Base-by-base conservation (phyloP, 164 flowering plant species). In the Cinnamomum chago region DNA sequence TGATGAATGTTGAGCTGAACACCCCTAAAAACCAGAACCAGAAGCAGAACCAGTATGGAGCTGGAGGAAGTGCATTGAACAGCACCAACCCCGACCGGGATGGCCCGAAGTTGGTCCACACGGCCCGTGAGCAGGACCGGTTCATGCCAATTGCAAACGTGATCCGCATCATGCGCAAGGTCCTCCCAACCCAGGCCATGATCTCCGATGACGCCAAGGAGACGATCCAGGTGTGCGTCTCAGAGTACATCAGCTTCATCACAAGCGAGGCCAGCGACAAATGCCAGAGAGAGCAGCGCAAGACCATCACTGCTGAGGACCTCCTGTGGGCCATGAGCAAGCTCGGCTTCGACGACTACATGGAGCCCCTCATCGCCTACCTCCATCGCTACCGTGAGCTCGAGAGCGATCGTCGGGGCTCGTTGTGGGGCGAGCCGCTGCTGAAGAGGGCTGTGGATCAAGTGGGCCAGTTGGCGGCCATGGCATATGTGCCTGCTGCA, bases 61-160 rank as follows among this genome's bases (percentile, higher is more conserved):
- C 3, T 2, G 28, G 40, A 66, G 23, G 27, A 62, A 20, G 62
- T 17, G 67, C 67, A 23, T 52, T 55, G 1, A 70, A 58, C 33
- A 78, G 74, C 28, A 27, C 28, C 62, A 72, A 68, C 69, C 11
- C 64, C 3, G 66, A 35, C 50, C 84, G 77, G 3, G 79, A 78
- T 20, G 76, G 51, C 30, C 90, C 28, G 28, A 27, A 27, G 28
- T 27, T 27, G 84, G 70, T 89, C 93, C 86, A 74, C 78, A 1
- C 3, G 28, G 91, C 90, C 28, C 76, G 97, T 25, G 93, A 90
- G 79, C 97, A 89, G 79, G 97, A 89, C 86, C 77, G 91, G 23
- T 90, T 85, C 87, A 89, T 92, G 95, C 97, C 93, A 5, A 90
- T 90, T 0, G 95, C 95, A 1, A 90, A 92, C 58, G 92, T 92